Conservation (phyloP, 2,329 filamentous ascomycete genomes). For the Rutstroemia sydowiana region DNA sequence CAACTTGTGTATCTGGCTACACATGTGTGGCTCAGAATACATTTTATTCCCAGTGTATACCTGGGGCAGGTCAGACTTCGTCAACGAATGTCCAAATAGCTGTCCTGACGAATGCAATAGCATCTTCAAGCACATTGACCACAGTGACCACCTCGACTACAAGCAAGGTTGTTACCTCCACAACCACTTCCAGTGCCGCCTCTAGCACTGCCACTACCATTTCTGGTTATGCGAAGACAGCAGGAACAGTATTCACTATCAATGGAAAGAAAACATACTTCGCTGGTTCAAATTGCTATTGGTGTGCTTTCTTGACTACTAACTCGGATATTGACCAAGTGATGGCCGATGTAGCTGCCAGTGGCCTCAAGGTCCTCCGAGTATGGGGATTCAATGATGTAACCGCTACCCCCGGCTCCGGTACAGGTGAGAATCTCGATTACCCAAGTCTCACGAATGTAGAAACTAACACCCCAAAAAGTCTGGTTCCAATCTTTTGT, state of each 20-base stretch:
- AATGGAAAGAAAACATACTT: constrained; percentile 42
- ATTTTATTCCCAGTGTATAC: constrained; percentile 6
- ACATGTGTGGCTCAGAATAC: neutral
- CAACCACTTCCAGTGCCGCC: constrained; percentile 6
- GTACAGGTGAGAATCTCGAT: too few relatives aligned
- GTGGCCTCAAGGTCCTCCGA: constrained; percentile 51
- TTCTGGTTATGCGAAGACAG: constrained; percentile 19
- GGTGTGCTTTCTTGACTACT: constrained; percentile 46
- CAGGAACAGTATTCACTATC: constrained; percentile 33
- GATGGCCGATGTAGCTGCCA: constrained; percentile 38
- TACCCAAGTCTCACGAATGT: too few relatives aligned
- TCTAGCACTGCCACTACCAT: constrained; percentile 11
- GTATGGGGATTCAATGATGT: constrained; percentile 60
- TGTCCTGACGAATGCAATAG: neutral
- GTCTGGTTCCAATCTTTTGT: constrained; percentile 39
- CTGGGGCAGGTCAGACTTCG: neutral
- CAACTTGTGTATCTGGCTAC: neutral
- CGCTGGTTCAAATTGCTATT: constrained; percentile 49
- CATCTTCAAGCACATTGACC: neutral
- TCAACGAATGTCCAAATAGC: too few relatives aligned
- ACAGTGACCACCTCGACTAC: neutral
- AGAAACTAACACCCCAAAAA: too few relatives aligned
- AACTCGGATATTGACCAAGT: constrained; percentile 47
- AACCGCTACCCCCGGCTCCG: constrained; percentile 32
- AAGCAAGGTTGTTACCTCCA: constrained; percentile 8